Conservation (phyloP, 352 stramenopile genomes). For the Phytophthora capsici region DNA sequence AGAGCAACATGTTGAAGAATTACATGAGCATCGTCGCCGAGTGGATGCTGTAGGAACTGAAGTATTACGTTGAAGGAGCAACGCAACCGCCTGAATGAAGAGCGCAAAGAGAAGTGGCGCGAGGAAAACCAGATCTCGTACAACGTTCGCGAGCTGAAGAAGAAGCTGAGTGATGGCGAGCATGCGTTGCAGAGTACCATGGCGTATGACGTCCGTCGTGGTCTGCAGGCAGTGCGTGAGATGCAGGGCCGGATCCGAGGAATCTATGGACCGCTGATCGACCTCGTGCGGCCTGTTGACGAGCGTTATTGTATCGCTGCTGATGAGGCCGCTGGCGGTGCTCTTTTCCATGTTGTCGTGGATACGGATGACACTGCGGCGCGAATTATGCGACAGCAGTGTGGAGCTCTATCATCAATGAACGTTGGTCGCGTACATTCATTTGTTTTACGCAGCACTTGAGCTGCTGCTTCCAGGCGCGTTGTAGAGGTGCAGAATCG, state of each 20-base stretch:
- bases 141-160: conserved; percentile 74
- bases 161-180: conserved; percentile 76
- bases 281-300: conserved; percentile 92
- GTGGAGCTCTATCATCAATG: too few species aligned
- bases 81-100: conserved; percentile 78
- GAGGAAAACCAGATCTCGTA: conserved; percentile 81
- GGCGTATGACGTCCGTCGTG: conserved; percentile 84
- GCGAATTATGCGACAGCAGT: conserved; percentile 90
- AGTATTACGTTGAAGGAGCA: conserved; percentile 81
- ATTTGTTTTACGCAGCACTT: too few species aligned
- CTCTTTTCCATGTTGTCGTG: conserved; percentile 99
- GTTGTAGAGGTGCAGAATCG: too few species aligned
- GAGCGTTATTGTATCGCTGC: conserved; percentile 94
- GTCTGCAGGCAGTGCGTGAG: conserved; percentile 82
- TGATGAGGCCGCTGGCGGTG: conserved; percentile 95
- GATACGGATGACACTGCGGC: conserved; percentile 97
- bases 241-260: conserved; percentile 88
- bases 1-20: conserved; percentile 52
- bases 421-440: too few species aligned
- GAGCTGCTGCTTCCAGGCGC: too few species aligned
- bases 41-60: conserved; percentile 61
- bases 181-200: conserved; percentile 85
- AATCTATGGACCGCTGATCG: conserved; percentile 96
- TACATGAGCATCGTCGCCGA: conserved; percentile 42
- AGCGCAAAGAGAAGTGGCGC: conserved; percentile 84